Percentiles rank a stretch among this genome's conserved stretches.
These are phyloP conservation scores for Vitis rupestris DNA, from an alignment of 164 flowering plant genomes.

Conservation along the genomic window DNA sequence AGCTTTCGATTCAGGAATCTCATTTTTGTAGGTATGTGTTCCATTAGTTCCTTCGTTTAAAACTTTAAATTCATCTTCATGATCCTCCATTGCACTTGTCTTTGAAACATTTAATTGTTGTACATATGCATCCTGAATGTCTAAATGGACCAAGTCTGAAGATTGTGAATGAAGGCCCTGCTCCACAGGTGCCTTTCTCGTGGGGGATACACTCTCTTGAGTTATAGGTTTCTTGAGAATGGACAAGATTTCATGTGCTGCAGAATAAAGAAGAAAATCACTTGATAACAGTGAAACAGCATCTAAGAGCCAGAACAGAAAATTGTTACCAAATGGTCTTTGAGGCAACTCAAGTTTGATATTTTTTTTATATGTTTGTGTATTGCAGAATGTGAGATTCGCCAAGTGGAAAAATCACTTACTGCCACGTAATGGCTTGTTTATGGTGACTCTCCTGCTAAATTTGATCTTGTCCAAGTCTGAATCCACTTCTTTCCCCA, in stretches of 20 bases:
- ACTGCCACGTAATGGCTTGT: constrained; percentile 62
- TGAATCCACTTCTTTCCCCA: constrained; percentile 10
- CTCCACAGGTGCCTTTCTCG: constrained; percentile 11
- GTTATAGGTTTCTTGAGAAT: constrained; percentile 49
- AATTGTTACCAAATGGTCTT: neutral
- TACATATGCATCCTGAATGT: constrained; percentile 15
- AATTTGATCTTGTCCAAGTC: constrained; percentile 19
- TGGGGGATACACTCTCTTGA: constrained; percentile 9
- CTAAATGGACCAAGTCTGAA: constrained; percentile 23
- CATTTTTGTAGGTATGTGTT: constrained; percentile 4
- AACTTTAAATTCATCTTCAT: constrained; percentile 9
- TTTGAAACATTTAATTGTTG: constrained; percentile 11
- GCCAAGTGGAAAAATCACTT: constrained; percentile 14
- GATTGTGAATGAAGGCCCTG: constrained; percentile 19
- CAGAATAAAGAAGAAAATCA: constrained; percentile 9
- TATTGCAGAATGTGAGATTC: neutral
- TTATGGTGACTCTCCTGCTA: constrained; percentile 14
- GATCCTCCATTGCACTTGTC: constrained; percentile 8
- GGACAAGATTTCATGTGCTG: constrained; percentile 65
- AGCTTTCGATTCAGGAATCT: constrained; percentile 12
- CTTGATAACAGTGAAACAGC: neutral
- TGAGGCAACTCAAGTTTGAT: neutral
- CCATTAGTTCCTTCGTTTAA: constrained; percentile 5
- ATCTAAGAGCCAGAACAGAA: neutral
- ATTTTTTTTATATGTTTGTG: neutral